Base-by-base conservation (phyloP, 352 stramenopile genomes). In the Phytophthora macrochlamydospora region DNA sequence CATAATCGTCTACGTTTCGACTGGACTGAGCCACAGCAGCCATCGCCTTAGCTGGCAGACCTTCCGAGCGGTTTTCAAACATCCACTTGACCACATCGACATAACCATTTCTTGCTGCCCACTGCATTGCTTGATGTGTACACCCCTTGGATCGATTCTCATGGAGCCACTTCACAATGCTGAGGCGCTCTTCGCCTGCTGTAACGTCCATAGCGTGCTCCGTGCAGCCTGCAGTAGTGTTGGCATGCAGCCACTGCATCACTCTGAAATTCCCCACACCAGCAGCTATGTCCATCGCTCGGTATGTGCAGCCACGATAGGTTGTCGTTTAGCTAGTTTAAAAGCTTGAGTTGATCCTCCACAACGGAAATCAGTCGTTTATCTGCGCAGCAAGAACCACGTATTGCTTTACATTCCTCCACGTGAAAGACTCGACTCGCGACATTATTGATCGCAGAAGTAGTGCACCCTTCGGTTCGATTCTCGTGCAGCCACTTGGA, bases 41-140 rank as follows among this genome's bases (percentile, higher is more conserved):
- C 18, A 24, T 24, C 18, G 18, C 18, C 18, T 24, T 24, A 24
- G 18, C 18, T 24, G 18, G 18, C 18, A 24, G 18, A 24, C 18
- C 18, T 24, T 24, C 49, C 12, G 43, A 37, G 12, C 30, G 24
- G 33, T 59, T 12, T 5, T 33, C 28, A n/a, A 55, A 35, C 29
- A 67, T 24, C 33, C 33, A 67, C 37, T 61, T 4, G 13, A 67
- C 44, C 4, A 67, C n/a, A 7, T 61, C 44, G 9, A 66, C n/a
- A 37, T 60, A 43, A 0, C 35, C 44, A 7, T 56, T 55, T 51
- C 31, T 31, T 24, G 51, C 42, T 14, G 59, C 43, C 35, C 11
- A 31, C 18, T 50, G 33, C 28, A 66, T 59, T 7, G 48, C 48
- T 18, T 44, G 37, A n/a, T n/a, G 40, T 18, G 48, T 65, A n/a